Evolutionary conservation across 2,329 filamentous ascomycete species (phyloP), one percentile per base, ranked within the genome.

Genomic region (Balansia obtecta): DNA sequence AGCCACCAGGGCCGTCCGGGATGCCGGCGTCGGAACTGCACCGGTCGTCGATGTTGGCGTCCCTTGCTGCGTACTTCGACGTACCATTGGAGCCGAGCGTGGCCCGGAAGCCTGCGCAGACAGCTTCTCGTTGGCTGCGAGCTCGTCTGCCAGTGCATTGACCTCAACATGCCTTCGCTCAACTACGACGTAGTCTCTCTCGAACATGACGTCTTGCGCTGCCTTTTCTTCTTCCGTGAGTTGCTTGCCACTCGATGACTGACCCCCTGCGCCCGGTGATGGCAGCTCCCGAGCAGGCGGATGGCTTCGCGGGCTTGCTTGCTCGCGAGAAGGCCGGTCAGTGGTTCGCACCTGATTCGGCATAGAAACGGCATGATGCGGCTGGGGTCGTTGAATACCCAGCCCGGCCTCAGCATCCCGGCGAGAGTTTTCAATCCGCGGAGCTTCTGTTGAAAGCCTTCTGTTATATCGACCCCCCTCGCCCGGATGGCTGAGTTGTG

Each of bases 121-220:
- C 20, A 82, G 68, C 46, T 82, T 82, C 45, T 86, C 86, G 60
- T 86, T 91, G 48, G 89, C 86, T 43, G 88, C 90, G 62, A 98
- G 73, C 67, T 97, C 91, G 66, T 98, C 93, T 20, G 93, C 93
- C 60, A 98, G 85, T 2, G 93, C 93, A 65, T 98, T 97, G 47
- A 98, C 91, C 65, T 97, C 91, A 11, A 98, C 90, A 18, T 89
- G 86, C 56, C 85, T 83, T 71, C 96, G 95, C 70, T 98, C 93
- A 12, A 98, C 88, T 27, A 97, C 76, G 18, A 98, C 91, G 60
- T 97, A 98, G 57, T 97, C 93, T 56, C 91, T 82, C 63, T 95
- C 90, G 58, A 95, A 86, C 1, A 86, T 86, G 46, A 94, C 82
- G 56, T 97, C 91, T 59, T 95, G 87, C 2, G 87, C 88, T 3